These are phyloP conservation scores for Isatis tinctoria DNA, from an alignment of 345 rosid genomes.

Conservation along the genomic window DNA sequence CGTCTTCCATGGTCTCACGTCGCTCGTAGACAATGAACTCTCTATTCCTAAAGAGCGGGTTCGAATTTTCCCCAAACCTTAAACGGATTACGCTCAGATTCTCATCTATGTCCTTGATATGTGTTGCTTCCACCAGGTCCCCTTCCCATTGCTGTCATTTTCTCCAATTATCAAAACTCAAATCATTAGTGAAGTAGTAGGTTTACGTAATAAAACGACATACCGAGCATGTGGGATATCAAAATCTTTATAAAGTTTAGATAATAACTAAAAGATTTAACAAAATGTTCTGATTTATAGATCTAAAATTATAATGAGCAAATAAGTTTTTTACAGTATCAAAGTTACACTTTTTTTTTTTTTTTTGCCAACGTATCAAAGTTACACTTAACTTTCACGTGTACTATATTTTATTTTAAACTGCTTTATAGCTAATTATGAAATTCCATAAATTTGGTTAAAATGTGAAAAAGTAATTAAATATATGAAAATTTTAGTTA, in stretches of 20 bases:
- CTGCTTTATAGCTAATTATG: no score
- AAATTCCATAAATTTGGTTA: neutral
- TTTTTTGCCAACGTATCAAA: no score
- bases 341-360: no score
- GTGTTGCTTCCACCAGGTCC: slow-evolving; percentile 66
- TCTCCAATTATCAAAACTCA: neutral
- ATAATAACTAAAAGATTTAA: no score
- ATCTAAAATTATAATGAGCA: neutral
- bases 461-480: neutral
- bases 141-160: slow-evolving; percentile 79
- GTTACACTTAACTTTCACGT: neutral
- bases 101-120: slow-evolving; percentile 64
- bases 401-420: no score
- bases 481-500: no score
- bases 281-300: no score
- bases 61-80: slow-evolving; percentile 65
- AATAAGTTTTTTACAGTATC: neutral
- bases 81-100: slow-evolving; percentile 66
- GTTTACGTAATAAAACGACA: neutral
- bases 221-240: neutral
- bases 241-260: no score
- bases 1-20: slow-evolving; percentile 84
- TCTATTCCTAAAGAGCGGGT: slow-evolving; percentile 67
- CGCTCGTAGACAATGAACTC: slow-evolving; percentile 81
- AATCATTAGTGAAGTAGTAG: neutral